phyloP scores from a whole-genome alignment of 306 rosid genomes.

The Crataegus laevigata region DNA sequence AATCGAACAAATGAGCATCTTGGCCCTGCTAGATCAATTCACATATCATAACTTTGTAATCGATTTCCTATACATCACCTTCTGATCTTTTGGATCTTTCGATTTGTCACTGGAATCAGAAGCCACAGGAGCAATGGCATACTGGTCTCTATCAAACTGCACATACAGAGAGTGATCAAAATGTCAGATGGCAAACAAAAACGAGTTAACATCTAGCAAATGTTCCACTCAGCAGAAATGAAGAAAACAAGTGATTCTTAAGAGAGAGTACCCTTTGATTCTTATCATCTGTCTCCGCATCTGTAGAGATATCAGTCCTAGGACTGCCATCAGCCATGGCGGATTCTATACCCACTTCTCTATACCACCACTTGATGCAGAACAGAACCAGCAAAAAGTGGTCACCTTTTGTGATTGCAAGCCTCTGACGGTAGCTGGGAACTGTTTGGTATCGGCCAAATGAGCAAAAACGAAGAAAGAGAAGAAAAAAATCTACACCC shows the following conservation, averaged over 20 bases:
- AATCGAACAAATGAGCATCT: constrained; percentile 11
- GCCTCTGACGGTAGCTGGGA: constrained; percentile 20
- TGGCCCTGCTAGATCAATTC: constrained; percentile 1
- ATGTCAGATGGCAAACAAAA: constrained; percentile 15
- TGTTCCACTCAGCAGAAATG: constrained; percentile 4
- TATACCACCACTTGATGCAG: constrained; percentile 25
- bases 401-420: constrained; percentile 32
- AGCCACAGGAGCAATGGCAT: constrained; percentile 43
- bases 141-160: constrained; percentile 63
- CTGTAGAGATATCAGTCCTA: constrained; percentile 96
- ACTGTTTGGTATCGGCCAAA: constrained; percentile 16
- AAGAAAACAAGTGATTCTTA: neutral
- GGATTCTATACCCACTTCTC: constrained; percentile 43
- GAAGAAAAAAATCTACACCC: neutral
- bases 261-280: constrained; percentile 53
- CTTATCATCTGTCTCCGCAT: constrained; percentile 88
- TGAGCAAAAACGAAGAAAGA: neutral
- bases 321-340: constrained; percentile 96
- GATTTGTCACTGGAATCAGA: constrained; percentile 93
- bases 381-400: constrained; percentile 32
- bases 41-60: constrained; percentile 3
- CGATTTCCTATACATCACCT: constrained; percentile 42
- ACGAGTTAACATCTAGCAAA: neutral
- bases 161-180: constrained; percentile 23
- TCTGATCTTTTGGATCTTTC: constrained; percentile 88